Evolutionary conservation across 768 basidiomycete species (phyloP), one percentile per base, ranked within the genome.

Genomic region (Clathrus columnatus): DNA sequence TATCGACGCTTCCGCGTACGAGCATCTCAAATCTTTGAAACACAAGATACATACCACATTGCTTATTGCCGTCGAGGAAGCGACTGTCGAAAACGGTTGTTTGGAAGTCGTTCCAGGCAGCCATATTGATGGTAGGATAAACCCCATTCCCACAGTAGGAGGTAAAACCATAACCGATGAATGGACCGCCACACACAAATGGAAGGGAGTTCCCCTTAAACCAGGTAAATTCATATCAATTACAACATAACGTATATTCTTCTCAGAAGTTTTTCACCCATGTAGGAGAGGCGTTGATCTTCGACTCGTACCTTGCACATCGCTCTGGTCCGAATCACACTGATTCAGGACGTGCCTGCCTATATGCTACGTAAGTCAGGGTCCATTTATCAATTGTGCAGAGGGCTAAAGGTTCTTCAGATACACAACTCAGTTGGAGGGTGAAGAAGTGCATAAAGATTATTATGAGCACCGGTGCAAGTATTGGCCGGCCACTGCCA

Each of bases 281-380:
- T 24, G 48, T 46, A 41, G 61, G 61, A 0, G 45, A 56, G 10
- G 45, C 59, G 27, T 48, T 63, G 18, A 26, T 63, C 21, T 63
- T 63, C 43, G 62, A 59, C 6, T 57, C 55, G 11, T 62, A 60
- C 42, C 57, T 63, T 11, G 62, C 62, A 21, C 62, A 63, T 44
- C 59, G 62, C 16, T 62, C 61, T 26, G 62, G 61, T 10, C 45
- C 61, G 14, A 63, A 63, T 45, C 42, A 56, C 27, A 52, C 54
- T 48, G 56, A 54, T 2, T 26, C 51, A 18, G 56, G 54, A 23
- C 60, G 62, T 23, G 56, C 54, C 48, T 52, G 51, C 29, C 57
- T 63, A 26, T 63, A 63, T 47, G 62, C 62, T 18, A 62, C 61
- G 28, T 58, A 26, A 27, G 48, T 55, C 28, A 18, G 3, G 16